phyloP scores from a whole-genome alignment of 2,329 filamentous ascomycete genomes.

The Fusarium concolor region DNA sequence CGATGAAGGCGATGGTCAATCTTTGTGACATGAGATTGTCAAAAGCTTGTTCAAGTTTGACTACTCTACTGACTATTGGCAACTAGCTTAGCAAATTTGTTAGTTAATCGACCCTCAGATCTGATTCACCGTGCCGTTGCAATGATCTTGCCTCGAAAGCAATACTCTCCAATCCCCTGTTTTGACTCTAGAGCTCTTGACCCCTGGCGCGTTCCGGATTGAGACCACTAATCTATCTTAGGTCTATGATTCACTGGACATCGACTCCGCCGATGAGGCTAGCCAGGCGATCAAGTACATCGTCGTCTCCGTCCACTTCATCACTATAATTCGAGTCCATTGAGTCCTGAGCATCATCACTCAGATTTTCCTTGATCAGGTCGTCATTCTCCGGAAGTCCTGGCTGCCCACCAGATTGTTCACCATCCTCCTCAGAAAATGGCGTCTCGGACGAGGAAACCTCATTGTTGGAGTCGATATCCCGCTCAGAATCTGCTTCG shows the following conservation, averaged over 20 bases:
- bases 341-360: not conserved
- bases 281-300: slow-evolving; percentile 39
- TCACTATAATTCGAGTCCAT: not conserved
- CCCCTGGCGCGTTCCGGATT: not conserved
- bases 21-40: slow-evolving; percentile 2
- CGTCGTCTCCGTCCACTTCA: slow-evolving; percentile 21
- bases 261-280: slow-evolving; percentile 19
- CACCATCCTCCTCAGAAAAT: not conserved
- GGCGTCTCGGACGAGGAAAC: not conserved
- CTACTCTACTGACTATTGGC: not conserved
- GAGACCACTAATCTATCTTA: not conserved
- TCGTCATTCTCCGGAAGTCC: not conserved
- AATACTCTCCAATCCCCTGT: not conserved
- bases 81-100: not conserved
- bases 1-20: slow-evolving; percentile 51
- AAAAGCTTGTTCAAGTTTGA: not conserved
- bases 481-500: not conserved
- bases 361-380: not conserved
- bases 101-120: not conserved
- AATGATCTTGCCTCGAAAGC: not conserved
- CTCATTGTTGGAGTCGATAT: not conserved
- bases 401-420: not conserved
- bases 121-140: not conserved
- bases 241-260: slow-evolving; percentile 1
- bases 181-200: not conserved